Evolutionary conservation across 495 filamentous ascomycete species (phyloP).

Genomic region (Niebla homalea): DNA sequence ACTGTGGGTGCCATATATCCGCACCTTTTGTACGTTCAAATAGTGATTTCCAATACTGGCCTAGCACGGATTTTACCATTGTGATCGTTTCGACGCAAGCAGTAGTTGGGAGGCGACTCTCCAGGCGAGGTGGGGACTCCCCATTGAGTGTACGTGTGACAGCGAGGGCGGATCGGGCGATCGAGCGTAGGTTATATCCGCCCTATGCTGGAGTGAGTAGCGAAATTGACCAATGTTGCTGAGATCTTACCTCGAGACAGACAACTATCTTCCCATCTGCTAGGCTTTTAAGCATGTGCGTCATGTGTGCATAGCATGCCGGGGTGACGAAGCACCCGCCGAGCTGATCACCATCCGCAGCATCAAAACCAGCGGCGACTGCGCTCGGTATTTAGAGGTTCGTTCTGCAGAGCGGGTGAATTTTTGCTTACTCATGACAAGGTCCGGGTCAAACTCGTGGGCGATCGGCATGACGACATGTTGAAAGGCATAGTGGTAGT

Average conservation of each 20-base stretch:
- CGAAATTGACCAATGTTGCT: neutral
- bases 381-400: slow-evolving; percentile 2
- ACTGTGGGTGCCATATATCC: neutral
- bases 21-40: no score
- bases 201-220: slow-evolving; percentile 35
- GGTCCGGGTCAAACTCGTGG: slow-evolving; percentile 79
- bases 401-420: neutral
- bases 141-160: slow-evolving; percentile 91
- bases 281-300: slow-evolving; percentile 96
- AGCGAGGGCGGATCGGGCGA: slow-evolving; percentile 79
- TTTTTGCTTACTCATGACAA: slow-evolving; percentile 56
- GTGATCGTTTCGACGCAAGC: slow-evolving; percentile 29
- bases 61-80: no score
- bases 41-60: no score
- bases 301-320: slow-evolving; percentile 93
- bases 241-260: slow-evolving; percentile 54
- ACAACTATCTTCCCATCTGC: slow-evolving; percentile 82
- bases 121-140: slow-evolving; percentile 69
- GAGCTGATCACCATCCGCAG: slow-evolving; percentile 80
- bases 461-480: slow-evolving; percentile 96
- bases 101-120: slow-evolving; percentile 31
- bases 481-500: slow-evolving; percentile 94
- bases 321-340: slow-evolving; percentile 88
- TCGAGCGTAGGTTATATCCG: slow-evolving; percentile 86
- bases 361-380: slow-evolving; percentile 94